phyloP scores from a whole-genome alignment of 2,329 filamentous ascomycete genomes.

The Calonectria multiphialidica region DNA sequence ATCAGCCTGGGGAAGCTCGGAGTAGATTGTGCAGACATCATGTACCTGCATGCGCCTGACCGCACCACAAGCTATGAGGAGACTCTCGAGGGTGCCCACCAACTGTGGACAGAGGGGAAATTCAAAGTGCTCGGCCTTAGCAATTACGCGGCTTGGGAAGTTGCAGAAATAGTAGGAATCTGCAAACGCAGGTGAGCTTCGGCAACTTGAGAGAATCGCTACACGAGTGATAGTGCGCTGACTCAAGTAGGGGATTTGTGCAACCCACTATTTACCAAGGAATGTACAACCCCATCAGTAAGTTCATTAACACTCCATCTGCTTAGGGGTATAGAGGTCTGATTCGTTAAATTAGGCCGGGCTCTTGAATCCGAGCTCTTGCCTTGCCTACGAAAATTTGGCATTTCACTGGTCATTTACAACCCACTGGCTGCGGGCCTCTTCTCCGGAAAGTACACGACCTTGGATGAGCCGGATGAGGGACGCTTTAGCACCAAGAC shows the following conservation, averaged over 20 bases:
- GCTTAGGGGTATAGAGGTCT: not conserved
- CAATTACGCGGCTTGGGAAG: conserved; percentile 82
- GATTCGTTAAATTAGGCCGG: conserved; percentile 44
- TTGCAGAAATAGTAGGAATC: conserved; percentile 73
- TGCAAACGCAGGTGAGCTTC: conserved; percentile 1
- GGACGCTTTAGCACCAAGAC: conserved; percentile 41
- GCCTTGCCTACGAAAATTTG: conserved; percentile 74
- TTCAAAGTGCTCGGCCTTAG: conserved; percentile 78
- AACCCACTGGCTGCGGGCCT: conserved; percentile 80
- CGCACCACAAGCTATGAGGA: conserved; percentile 74
- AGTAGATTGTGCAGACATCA: not conserved
- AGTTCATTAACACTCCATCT: not conserved
- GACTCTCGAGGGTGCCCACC: conserved; percentile 75
- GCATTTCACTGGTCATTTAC: conserved; percentile 77
- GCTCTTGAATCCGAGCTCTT: conserved; percentile 76
- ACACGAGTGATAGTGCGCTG: not conserved
- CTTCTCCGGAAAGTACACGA: conserved; percentile 70
- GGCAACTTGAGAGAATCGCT: not conserved
- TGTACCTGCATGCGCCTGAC: conserved; percentile 63
- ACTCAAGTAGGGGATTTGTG: conserved; percentile 69
- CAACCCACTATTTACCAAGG: conserved; percentile 80
- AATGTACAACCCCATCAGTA: conserved; percentile 66
- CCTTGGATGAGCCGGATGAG: conserved; percentile 41
- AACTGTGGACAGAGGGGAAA: conserved; percentile 77
- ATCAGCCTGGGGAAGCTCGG: not conserved